These are phyloP conservation scores for Metschnikowia continentalis DNA, from an alignment of 805 yeast species.

Conservation along the genomic window DNA sequence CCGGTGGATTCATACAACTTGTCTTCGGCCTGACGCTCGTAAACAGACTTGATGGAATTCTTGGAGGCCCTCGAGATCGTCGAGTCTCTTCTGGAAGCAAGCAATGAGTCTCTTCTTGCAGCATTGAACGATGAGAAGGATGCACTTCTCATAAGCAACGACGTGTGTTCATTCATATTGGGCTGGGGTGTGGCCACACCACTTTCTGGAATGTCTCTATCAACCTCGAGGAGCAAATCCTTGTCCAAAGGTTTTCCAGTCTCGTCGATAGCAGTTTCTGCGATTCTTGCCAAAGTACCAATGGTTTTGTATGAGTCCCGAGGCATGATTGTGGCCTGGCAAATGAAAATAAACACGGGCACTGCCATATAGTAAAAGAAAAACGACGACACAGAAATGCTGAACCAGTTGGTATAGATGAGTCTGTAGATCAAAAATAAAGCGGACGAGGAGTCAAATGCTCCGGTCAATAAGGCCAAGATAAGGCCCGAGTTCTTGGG, in stretches of 20 bases:
- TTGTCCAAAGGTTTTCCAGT: conserved; percentile 54
- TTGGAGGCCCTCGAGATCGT: conserved; percentile 34
- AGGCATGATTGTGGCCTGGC: conserved; percentile 82
- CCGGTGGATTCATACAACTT: conserved; percentile 51
- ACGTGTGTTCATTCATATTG: conserved; percentile 38
- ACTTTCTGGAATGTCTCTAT: conserved; percentile 31
- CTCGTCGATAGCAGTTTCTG: conserved; percentile 72
- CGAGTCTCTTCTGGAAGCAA: conserved; percentile 28
- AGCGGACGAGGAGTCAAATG: conserved; percentile 91
- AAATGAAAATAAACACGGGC: conserved; percentile 70
- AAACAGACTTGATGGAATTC: conserved; percentile 52
- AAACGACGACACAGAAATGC: conserved; percentile 50
- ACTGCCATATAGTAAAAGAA: conserved; percentile 66
- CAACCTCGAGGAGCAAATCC: conserved; percentile 38
- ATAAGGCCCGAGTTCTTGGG: conserved; percentile 79
- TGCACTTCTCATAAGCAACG: conserved; percentile 34
- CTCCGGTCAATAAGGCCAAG: conserved; percentile 84
- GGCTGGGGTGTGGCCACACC: conserved; percentile 25
- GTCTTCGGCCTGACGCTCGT: conserved; percentile 62
- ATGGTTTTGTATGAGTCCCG: conserved; percentile 65
- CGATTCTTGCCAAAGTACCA: conserved; percentile 62
- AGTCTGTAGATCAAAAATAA: conserved; percentile 72
- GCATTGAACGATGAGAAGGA: conserved; percentile 17
- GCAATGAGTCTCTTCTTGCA: conserved; percentile 24
- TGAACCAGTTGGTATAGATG: conserved; percentile 44